Evolutionary conservation across 2,329 filamentous ascomycete species (phyloP).

Genomic region (Neonectria hederae): DNA sequence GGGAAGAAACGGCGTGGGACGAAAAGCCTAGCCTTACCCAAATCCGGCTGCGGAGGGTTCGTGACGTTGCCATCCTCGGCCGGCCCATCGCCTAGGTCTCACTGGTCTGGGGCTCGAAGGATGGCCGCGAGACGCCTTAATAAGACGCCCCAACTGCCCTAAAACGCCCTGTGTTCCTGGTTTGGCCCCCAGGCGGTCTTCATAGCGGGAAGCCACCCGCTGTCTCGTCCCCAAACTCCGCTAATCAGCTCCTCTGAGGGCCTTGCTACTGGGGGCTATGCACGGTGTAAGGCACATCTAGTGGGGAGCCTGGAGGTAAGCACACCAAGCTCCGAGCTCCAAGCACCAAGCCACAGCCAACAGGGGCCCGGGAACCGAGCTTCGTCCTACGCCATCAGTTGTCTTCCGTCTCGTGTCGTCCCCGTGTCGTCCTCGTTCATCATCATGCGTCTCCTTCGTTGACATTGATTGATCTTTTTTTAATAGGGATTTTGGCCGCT

Average conservation of each 20-base stretch:
- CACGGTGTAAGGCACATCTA: slow-evolving; percentile 17
- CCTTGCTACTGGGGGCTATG: slow-evolving; percentile 11
- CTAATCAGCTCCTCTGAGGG: slow-evolving; percentile 1
- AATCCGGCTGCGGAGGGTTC: not conserved
- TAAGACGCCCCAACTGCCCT: not conserved
- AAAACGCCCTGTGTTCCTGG: not conserved
- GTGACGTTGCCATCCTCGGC: not conserved
- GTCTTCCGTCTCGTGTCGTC: slow-evolving; percentile 17
- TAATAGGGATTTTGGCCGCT: not conserved
- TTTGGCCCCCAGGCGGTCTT: not conserved
- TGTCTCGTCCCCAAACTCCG: slow-evolving; percentile 1
- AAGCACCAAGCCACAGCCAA: not conserved
- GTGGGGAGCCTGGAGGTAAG: slow-evolving; percentile 7
- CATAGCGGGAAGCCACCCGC: slow-evolving; percentile 16
- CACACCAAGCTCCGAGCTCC: not conserved
- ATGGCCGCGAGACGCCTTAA: not conserved
- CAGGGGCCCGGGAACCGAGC: slow-evolving; percentile 13
- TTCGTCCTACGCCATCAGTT: slow-evolving; percentile 11
- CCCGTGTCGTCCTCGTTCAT: slow-evolving; percentile 10
- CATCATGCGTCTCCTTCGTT: slow-evolving; percentile 28
- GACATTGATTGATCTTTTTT: slow-evolving; percentile 7
- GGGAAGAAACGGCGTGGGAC: not conserved
- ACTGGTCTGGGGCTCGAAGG: not conserved
- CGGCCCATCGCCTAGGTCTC: not conserved
- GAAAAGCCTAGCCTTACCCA: not conserved